Base-by-base conservation (phyloP, 352 stramenopile genomes). In the Pythium diclinum region DNA sequence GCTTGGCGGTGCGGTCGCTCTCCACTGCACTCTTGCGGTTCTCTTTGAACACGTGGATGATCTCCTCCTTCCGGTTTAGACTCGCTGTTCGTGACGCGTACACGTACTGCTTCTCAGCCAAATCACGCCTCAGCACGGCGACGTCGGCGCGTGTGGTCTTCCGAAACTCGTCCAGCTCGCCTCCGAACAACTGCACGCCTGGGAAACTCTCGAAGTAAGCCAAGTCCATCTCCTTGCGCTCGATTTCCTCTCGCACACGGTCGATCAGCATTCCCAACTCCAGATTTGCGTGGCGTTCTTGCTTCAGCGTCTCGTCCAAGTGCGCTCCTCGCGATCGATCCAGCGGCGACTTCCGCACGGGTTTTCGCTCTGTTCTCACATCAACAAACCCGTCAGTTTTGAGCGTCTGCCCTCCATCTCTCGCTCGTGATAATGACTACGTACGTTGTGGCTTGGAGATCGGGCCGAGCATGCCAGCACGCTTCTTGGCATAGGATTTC, bases 191-290 rank as follows among this genome's bases (percentile, higher is more conserved):
- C 64, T 89, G 80, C 13, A 91, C 63, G 19, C 84, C 77, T 0
- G 71, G 63, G 44, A 88, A 77, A 55, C 79, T 92, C 61, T 92
- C 84, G 34, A 89, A 89, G 44, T 87, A 89, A 21, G 84, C 84
- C 10, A 90, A 59, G 57, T 92, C 82, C 84, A 92, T 92, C 46
- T 83, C 72, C 53, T 90, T 89, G 21, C 81, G 77, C 59, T 92
- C 84, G 10, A 79, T 89, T 49, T 91, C 77, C 44, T 94, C 82
- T 8, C 79, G 75, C 32, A 91, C 52, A 1, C 61, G 60, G 32
- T 91, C 78, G 28, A 92, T 72, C 0, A 75, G 47, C 4, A 85
- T 13, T 3, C 76, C 76, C 33, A 91, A 68, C 30, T 77, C 63
- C 1, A 60, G 23, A 40, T 88, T 86, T 16, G 72, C 74, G 42